Base-by-base conservation (phyloP, 1,139 yeast genomes). In the Magnusiomyces fungicola region DNA sequence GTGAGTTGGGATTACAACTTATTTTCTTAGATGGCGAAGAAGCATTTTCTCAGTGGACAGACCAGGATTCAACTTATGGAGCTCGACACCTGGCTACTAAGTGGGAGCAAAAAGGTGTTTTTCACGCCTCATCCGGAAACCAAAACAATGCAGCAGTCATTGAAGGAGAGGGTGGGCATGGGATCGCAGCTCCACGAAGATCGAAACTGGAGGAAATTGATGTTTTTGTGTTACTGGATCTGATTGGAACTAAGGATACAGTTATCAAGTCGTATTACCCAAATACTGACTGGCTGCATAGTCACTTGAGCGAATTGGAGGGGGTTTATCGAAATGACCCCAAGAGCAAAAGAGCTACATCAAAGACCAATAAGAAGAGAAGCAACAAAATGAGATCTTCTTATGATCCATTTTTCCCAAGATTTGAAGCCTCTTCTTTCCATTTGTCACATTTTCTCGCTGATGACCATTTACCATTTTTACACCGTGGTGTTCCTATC, bases 1-100 rank as follows among this genome's bases (percentile, higher is more conserved):
- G 54, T 5, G 59, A 61, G 14, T 50, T 63, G 2, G 80, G 79
- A 0, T 52, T 78, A 3, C 78, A 75, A 54, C 59, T 79, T 10
- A 63, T 78, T 0, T 78, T 79, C 56, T 75, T 78, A 50, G 83
- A 79, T 55, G 83, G 83, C 2, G 83, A 79, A 56, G 83, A 79
- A 56, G 82, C 83, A 0, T 57, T 76, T 24, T 63, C 64, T 2
- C 60, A 66, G 18, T 79, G 83, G 83, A 60, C 73, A 0, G 68
- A 66, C 9, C 59, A 65, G 0, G 83, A 79, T 54, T 77, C 81
- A 0, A 66, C 76, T 2, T 78, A 79, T 56, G 83, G 83, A 0
- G 73, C 83, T 0, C 68, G 73, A 19, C 75, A 74, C 53, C 58
- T 78, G 36, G 81, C 80, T 1, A 54, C 58, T 1, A 53, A 58